Conservation (phyloP, 2,329 filamentous ascomycete genomes). For the Botrytis hyacinthi region DNA sequence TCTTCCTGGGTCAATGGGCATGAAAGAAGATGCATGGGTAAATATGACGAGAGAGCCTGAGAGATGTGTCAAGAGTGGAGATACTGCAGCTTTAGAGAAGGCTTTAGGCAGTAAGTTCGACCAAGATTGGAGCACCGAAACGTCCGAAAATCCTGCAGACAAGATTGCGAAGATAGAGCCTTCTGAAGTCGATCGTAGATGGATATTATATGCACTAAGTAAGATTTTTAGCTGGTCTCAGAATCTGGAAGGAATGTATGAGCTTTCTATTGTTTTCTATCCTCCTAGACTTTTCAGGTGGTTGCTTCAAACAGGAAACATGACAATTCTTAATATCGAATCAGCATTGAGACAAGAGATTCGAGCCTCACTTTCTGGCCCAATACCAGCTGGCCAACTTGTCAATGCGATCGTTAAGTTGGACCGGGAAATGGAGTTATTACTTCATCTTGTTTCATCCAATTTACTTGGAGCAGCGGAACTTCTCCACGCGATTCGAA, state of each 20-base stretch:
- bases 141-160: constrained; percentile 21
- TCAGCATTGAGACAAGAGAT: constrained; percentile 53
- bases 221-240: constrained; percentile 45
- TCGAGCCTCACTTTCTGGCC: constrained; percentile 39
- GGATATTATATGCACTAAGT: constrained; percentile 55
- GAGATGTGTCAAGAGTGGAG: constrained; percentile 38
- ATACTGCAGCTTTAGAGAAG: constrained; percentile 44
- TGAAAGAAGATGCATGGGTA: constrained; percentile 25
- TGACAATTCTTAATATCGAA: constrained; percentile 58
- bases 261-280: constrained; percentile 45
- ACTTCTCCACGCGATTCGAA: constrained; percentile 62
- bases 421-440: constrained; percentile 66
- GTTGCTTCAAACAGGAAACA: constrained; percentile 58
- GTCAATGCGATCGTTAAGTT: constrained; percentile 60
- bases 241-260: constrained; percentile 22
- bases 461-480: constrained; percentile 66
- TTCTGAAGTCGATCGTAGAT: constrained; percentile 59
- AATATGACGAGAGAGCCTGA: constrained; percentile 37
- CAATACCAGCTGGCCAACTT: constrained; percentile 58
- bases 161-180: constrained; percentile 44
- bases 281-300: constrained; percentile 55
- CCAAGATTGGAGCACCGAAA: constrained; percentile 25
- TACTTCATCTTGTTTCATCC: constrained; percentile 63
- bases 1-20: constrained; percentile 31
- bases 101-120: constrained; percentile 41